Evolutionary conservation across 2,329 filamentous ascomycete genomes (phyloP), one percentile per base, ranked within the genome.

Genomic region (Ilyonectria destructans): DNA sequence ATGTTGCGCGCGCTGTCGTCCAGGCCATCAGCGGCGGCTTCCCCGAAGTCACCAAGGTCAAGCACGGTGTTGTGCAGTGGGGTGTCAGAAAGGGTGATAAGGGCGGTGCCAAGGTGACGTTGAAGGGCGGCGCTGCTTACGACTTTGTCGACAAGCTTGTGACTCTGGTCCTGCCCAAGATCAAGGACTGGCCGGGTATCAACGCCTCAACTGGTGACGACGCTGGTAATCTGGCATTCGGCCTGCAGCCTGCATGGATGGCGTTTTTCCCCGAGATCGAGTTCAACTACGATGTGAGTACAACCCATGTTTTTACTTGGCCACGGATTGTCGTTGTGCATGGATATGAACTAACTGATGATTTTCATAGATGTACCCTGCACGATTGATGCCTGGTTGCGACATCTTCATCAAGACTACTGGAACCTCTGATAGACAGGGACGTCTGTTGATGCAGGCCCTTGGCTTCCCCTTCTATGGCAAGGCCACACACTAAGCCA

Each of bases 251-350:
- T 6, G 91, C 94, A 66, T 90, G 92, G 74, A 90, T 97, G 76
- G 90, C 92, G 58, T 85, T 93, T 72, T 99, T 98, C 83, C 96
- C 96, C 0, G 96, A 99, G 84, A 89, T 99, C 52, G 95, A 98
- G 82, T 90, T 94, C 75, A 98, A 97, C 85, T 97, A 96, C 79
- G 94, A 97, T 83, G 94, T 97, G 83, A 88, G 93, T 88, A 12
- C 51, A 56, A 23, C 15, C 23, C 10, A 17, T 15, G n/a, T 4
- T 31, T 15, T 49, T 17, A 26, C 48, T 51, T 15, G 23, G 48
- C 6, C 65, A 8, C 9, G 62, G 43, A 15, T 23, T 31, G 49
- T 43, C 2, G 17, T 33, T 68, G 19, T 49, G 35, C 13, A 7
- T 26, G 19, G 9, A 9, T 23, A 54, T 40, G 29, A 62, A 35